Conservation (phyloP, 176 grass and related monocot genomes). For the Carex scoparia region DNA sequence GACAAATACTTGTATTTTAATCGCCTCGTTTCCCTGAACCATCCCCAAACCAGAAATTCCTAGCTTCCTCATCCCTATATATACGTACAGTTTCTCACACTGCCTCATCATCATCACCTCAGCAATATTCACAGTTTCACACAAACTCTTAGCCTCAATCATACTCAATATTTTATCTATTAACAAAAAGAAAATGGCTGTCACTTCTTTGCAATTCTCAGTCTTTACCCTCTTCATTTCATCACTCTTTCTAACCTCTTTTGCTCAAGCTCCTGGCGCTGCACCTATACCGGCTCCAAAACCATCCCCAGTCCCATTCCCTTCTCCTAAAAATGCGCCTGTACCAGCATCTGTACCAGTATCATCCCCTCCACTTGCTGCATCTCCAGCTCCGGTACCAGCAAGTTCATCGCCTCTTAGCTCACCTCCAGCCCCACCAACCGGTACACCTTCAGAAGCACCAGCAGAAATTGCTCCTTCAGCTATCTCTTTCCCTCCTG, state of each 20-base stretch:
- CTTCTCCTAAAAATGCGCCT: background rate
- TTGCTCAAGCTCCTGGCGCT: conserved; percentile 1
- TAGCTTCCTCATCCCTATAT: background rate
- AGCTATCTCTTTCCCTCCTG: background rate
- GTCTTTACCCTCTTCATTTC: background rate
- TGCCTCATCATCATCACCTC: background rate
- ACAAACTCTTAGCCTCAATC: background rate
- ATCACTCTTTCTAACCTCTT: background rate
- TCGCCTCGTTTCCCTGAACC: background rate
- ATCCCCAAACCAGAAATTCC: background rate
- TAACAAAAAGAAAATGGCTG: background rate
- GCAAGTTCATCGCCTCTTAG: conserved; percentile 8
- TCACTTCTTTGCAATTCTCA: background rate
- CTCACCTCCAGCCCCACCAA: background rate
- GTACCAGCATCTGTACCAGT: background rate
- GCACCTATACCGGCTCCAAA: conserved; percentile 1
- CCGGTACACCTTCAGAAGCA: background rate
- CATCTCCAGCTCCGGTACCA: background rate
- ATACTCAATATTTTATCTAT: background rate
- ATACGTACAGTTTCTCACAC: background rate
- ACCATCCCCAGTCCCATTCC: background rate
- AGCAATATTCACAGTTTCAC: background rate
- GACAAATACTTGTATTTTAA: background rate
- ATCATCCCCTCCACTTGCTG: background rate
- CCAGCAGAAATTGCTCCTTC: background rate